Percentiles rank a stretch among this genome's conserved stretches.
phyloP scores from a whole-genome alignment of 805 yeast species.

The Limtongia smithiae region DNA sequence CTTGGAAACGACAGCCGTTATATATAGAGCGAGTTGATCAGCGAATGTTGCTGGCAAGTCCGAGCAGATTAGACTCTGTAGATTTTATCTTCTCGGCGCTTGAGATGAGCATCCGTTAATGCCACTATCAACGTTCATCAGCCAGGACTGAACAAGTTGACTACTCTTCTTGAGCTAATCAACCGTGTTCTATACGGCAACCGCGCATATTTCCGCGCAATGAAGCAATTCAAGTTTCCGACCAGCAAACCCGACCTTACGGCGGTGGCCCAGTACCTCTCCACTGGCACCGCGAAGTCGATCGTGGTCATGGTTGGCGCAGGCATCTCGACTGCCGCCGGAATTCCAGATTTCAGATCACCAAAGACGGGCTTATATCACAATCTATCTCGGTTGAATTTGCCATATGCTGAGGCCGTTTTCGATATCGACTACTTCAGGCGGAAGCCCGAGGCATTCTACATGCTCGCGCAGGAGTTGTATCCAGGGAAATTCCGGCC shows the following conservation, averaged over 20 bases:
- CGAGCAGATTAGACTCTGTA: no score
- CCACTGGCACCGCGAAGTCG: slow-evolving; percentile 11
- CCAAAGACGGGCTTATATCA: slow-evolving; percentile 80
- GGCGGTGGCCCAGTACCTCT: slow-evolving; percentile 13
- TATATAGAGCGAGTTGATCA: no score
- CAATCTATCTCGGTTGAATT: slow-evolving; percentile 64
- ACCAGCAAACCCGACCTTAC: slow-evolving; percentile 11
- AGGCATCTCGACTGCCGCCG: slow-evolving; percentile 89
- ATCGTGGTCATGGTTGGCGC: slow-evolving; percentile 63
- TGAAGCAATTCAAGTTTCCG: slow-evolving; percentile 3
- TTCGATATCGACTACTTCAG: slow-evolving; percentile 82
- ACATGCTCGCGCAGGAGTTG: slow-evolving; percentile 74
- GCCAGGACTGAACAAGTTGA: no score
- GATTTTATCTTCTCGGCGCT: no score
- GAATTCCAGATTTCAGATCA: slow-evolving; percentile 92
- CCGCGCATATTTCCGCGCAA: neutral
- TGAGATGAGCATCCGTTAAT: no score
- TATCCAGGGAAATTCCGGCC: slow-evolving; percentile 87
- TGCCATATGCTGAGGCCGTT: slow-evolving; percentile 94
- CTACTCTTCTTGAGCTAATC: no score
- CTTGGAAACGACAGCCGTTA: no score
- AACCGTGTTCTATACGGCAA: slow-evolving; percentile 2
- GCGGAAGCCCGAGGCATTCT: slow-evolving; percentile 77
- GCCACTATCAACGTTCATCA: no score
- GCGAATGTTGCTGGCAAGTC: no score